These are phyloP conservation scores for Dryas octopetala DNA, from an alignment of 306 rosid species.

Conservation along the genomic window DNA sequence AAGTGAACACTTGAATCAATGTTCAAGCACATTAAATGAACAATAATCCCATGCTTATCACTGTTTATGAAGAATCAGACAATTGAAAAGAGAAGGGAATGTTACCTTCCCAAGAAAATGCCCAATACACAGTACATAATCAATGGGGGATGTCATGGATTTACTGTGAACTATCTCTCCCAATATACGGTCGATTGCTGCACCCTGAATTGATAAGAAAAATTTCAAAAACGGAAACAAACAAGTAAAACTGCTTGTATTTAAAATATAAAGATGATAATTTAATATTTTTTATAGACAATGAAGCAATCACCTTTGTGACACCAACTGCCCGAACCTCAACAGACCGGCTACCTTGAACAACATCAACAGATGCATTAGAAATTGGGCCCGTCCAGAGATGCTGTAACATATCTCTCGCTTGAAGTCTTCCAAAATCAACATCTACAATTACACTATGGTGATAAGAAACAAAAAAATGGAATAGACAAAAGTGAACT, in stretches of 20 bases:
- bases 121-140: conserved; percentile 83
- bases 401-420: conserved; percentile 96
- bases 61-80: neutral
- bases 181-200: conserved; percentile 92
- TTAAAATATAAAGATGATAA: conserved; percentile 21
- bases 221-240: neutral
- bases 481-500: neutral
- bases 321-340: conserved; percentile 96
- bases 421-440: conserved; percentile 94
- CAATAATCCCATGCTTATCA: neutral
- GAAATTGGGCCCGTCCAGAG: conserved; percentile 98
- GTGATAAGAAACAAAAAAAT: conserved; percentile 18
- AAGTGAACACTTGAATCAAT: neutral
- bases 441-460: conserved; percentile 48
- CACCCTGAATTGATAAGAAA: conserved; percentile 57
- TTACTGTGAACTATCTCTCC: conserved; percentile 96
- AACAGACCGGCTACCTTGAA: conserved; percentile 94
- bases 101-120: conserved; percentile 95
- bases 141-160: conserved; percentile 89
- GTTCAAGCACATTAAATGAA: neutral
- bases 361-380: conserved; percentile 89
- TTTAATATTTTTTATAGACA: conserved; percentile 9
- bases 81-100: neutral
- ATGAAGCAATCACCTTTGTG: conserved; percentile 62
- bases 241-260: neutral